Base-by-base conservation (phyloP, 768 basidiomycete genomes). In the Trametes coccinea region DNA sequence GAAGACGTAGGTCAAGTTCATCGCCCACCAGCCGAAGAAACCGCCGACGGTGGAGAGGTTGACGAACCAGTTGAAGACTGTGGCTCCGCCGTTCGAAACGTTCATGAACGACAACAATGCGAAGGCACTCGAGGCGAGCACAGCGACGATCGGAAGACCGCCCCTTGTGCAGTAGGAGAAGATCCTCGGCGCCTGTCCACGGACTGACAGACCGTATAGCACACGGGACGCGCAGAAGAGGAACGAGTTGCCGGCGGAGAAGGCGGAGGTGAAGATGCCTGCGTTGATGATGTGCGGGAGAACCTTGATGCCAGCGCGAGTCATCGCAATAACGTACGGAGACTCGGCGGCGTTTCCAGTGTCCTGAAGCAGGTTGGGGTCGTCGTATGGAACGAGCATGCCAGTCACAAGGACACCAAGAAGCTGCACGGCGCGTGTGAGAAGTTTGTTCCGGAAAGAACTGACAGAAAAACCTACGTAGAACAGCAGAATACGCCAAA, bases 311-410 rank as follows among this genome's bases (percentile, higher is more conserved):
- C 91, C 89, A 0, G 89, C 87, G 43, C 82, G 79, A 47, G 75
- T 80, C 65, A 94, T 86, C 17, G 91, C 92, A 64, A 94, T 88
- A 56, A 94, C 92, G 74, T 91, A 95, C 2, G 93, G 93, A 3
- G 90, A 92, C 54, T 86, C 72, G 0, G 87, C 84, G n/a, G 91
- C 92, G 47, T 82, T 90, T 52, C 84, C 84, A 30, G 78, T 70
- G 74, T 76, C 62, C 57, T 74, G 70, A 44, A 88, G 78, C 44
- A 92, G 76, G 10, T 73, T 69, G 0, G 72, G 69, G 70, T 93
- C 85, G 67, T 86, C 77, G 65, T 81, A 89, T 1, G 89, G 83
- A 46, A 95, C 89, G 43, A 93, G 79, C 86, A 94, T 85, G 60
- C 91, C 90, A 41, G 88, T 85, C 70, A 89, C 83, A 58, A 91